phyloP scores from a whole-genome alignment of 208 protist genomes.

The Leishmania braziliensis region DNA sequence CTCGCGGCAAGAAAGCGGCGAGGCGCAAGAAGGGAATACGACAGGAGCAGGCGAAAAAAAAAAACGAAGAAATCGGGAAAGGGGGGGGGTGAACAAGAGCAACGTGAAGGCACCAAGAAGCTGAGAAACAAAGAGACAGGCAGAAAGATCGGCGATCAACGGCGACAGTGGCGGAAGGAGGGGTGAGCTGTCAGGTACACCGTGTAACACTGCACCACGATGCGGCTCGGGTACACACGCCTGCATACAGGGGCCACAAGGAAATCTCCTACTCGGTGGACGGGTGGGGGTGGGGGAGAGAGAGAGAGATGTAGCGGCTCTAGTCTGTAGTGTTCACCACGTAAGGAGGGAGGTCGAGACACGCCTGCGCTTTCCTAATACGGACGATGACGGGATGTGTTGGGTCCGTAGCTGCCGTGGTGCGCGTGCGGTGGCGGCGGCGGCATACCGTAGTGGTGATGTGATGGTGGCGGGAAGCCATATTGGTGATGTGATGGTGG shows the following conservation, averaged over 20 bases:
- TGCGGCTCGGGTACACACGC: background rate
- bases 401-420: slow-evolving; percentile 29
- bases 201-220: background rate
- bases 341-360: background rate
- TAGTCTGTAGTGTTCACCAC: background rate
- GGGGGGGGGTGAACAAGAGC: background rate
- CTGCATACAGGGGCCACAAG: background rate
- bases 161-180: background rate
- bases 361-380: slow-evolving; percentile 10
- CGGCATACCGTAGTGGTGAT: background rate
- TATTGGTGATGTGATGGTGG: slow-evolving; percentile 14
- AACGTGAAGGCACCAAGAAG: background rate
- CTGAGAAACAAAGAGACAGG: background rate
- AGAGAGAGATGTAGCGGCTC: background rate
- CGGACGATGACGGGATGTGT: slow-evolving; percentile 20
- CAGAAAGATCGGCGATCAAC: background rate
- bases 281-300: background rate
- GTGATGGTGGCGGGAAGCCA: slow-evolving; percentile 5
- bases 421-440: slow-evolving; percentile 14
- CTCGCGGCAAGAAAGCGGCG: background rate
- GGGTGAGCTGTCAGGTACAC: background rate
- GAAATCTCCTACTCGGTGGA: background rate
- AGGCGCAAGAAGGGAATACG: background rate
- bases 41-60: background rate
- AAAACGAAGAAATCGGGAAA: background rate